Percentiles rank a stretch among this genome's conserved stretches.
phyloP scores from a whole-genome alignment of 768 basidiomycete genomes.

The Hemileccinum rubropunctum region DNA sequence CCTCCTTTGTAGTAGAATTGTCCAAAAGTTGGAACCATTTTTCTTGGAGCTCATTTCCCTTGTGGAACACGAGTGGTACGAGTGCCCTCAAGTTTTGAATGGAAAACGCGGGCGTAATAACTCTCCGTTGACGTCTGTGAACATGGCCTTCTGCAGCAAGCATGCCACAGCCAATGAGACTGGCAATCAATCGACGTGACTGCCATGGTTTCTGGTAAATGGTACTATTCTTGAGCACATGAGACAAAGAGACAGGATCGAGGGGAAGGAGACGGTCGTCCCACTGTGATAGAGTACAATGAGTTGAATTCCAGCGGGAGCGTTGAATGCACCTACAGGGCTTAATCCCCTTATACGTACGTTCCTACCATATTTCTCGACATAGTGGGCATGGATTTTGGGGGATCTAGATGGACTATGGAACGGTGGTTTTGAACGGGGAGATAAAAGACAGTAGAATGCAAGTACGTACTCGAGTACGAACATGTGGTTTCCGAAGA shows the following conservation, averaged over 20 bases:
- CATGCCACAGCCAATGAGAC: conserved; percentile 82
- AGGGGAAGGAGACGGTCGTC: conserved; percentile 77
- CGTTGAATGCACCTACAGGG: conserved; percentile 49
- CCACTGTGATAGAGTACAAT: conserved; percentile 45
- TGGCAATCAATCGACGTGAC: conserved; percentile 68
- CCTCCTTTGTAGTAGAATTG: conserved; percentile 16
- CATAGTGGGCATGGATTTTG: conserved; percentile 49
- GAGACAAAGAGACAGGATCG: conserved; percentile 70
- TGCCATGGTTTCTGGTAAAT: conserved; percentile 85
- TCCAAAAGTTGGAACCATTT: conserved; percentile 55
- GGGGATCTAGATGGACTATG: conserved; percentile 54
- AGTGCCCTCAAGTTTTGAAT: conserved; percentile 72
- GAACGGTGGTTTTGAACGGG: background rate
- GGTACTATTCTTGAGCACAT: conserved; percentile 69
- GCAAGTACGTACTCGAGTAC: conserved; percentile 54
- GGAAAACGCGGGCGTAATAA: conserved; percentile 77
- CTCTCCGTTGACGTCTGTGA: conserved; percentile 78
- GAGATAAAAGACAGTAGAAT: background rate
- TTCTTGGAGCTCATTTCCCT: conserved; percentile 59
- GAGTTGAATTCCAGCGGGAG: conserved; percentile 6
- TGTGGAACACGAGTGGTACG: conserved; percentile 68
- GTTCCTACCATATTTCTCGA: conserved; percentile 62
- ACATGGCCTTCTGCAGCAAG: conserved; percentile 73
- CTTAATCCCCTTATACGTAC: conserved; percentile 66
- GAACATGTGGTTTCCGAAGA: conserved; percentile 54